phyloP scores from a whole-genome alignment of 2,329 filamentous ascomycete species.

The Zarea fungicola region DNA sequence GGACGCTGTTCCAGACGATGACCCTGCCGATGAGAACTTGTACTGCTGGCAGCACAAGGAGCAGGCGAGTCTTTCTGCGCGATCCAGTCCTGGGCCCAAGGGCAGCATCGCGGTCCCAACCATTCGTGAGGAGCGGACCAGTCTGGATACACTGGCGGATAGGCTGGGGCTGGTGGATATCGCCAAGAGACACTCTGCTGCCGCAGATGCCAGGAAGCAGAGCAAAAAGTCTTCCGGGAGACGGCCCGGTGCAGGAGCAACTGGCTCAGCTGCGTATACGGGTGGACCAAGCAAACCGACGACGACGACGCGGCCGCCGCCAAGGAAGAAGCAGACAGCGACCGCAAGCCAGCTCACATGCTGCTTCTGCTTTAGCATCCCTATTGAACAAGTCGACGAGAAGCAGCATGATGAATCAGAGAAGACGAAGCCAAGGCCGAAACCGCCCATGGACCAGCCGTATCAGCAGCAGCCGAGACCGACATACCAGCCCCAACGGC shows the following conservation, averaged over 20 bases:
- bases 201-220: constrained; percentile 20
- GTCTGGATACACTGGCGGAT: constrained; percentile 82
- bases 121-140: constrained; percentile 61
- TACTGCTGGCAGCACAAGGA: constrained; percentile 97
- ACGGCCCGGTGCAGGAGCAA: background rate
- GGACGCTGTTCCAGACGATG: constrained; percentile 24
- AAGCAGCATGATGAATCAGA: too few species aligned
- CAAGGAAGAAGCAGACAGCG: constrained; percentile 20
- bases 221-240: background rate
- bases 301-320: constrained; percentile 15
- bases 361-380: constrained; percentile 51
- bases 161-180: constrained; percentile 70
- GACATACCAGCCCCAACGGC: constrained; percentile 14
- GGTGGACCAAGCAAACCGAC: background rate
- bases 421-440: constrained; percentile 10
- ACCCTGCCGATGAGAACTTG: constrained; percentile 53
- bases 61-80: constrained; percentile 56
- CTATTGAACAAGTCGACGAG: constrained; percentile 38
- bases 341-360: constrained; percentile 31
- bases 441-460: constrained; percentile 9
- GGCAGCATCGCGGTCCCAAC: constrained; percentile 36
- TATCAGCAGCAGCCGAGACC: constrained; percentile 21
- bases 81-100: constrained; percentile 40
- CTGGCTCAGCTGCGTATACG: background rate
- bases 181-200: constrained; percentile 35